Evolutionary conservation across 352 stramenopile species (phyloP).

Genomic region (Pilasporangium apinafurcum): DNA sequence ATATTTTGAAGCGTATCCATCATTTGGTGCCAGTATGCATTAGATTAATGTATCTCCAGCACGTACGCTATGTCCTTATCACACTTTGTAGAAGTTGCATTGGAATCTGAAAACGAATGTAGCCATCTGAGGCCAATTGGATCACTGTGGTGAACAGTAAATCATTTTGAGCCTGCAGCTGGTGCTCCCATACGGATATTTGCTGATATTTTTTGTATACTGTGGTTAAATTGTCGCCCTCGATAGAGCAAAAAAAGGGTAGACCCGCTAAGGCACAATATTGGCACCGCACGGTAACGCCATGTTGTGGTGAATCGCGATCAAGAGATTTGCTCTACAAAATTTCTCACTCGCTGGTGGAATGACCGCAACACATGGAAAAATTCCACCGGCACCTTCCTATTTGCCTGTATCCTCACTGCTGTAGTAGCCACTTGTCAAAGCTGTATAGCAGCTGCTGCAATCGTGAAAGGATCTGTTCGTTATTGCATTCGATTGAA

Average conservation of each 20-base stretch:
- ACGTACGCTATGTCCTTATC: too few relatives aligned
- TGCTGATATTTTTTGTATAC: neutral
- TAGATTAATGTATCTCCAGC: too few relatives aligned
- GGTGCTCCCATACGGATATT: constrained; percentile 5
- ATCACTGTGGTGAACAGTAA: too few relatives aligned
- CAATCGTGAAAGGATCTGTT: constrained; percentile 37
- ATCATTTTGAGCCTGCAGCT: too few relatives aligned
- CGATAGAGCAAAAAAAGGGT: constrained; percentile 6
- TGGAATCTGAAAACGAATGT: too few relatives aligned
- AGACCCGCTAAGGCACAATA: constrained; percentile 1
- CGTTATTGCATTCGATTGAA: constrained; percentile 25
- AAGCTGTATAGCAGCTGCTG: constrained; percentile 24
- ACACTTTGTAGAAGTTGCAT: too few relatives aligned
- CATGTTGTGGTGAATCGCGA: constrained; percentile 64
- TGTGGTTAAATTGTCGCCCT: too few relatives aligned
- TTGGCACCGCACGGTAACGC: neutral
- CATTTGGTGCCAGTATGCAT: too few relatives aligned
- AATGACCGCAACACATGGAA: constrained; percentile 21
- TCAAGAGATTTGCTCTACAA: constrained; percentile 80
- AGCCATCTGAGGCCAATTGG: too few relatives aligned
- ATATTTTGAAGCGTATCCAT: too few relatives aligned
- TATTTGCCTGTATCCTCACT: neutral
- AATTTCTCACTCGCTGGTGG: constrained; percentile 51
- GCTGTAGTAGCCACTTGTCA: constrained; percentile 5
- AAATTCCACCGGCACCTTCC: constrained; percentile 29